phyloP scores from a whole-genome alignment of 1,284 basidiomycete genomes.

The Tilletia caries region DNA sequence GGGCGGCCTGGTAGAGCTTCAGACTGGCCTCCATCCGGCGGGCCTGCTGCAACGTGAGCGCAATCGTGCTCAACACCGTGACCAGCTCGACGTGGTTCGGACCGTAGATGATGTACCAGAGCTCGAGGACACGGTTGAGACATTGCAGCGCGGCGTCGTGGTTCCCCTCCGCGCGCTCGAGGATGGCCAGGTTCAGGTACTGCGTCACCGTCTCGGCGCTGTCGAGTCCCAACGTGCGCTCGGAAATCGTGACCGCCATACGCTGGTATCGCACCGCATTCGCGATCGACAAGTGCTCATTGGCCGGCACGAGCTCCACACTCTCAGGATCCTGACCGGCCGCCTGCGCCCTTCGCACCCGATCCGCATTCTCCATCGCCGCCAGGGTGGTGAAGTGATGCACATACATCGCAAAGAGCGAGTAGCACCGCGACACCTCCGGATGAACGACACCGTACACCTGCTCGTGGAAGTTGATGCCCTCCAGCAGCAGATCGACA shows the following conservation, averaged over 20 bases:
- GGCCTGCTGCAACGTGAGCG: constrained; percentile 42
- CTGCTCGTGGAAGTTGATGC: constrained; percentile 61
- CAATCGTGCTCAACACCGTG: constrained; percentile 56
- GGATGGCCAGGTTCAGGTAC: constrained; percentile 62
- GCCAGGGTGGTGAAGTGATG: constrained; percentile 47
- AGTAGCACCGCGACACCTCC: constrained; percentile 60
- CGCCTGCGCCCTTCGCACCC: constrained; percentile 34
- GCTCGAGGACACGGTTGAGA: constrained; percentile 59
- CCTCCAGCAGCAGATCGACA: constrained; percentile 61
- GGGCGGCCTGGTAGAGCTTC: constrained; percentile 38
- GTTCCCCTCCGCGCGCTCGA: constrained; percentile 58
- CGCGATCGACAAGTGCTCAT: constrained; percentile 54
- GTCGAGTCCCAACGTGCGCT: constrained; percentile 61
- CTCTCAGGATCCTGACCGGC: constrained; percentile 22
- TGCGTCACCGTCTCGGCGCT: constrained; percentile 60
- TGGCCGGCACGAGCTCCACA: constrained; percentile 25
- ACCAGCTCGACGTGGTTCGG: constrained; percentile 58
- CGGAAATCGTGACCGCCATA: constrained; percentile 61
- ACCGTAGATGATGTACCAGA: constrained; percentile 61
- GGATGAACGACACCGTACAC: constrained; percentile 62
- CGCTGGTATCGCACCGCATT: constrained; percentile 59
- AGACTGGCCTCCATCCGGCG: constrained; percentile 38
- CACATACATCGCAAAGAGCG: constrained; percentile 58
- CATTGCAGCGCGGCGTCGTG: constrained; percentile 56
- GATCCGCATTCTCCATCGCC: constrained; percentile 30